A percentile compares a stretch with the other conserved stretches of the same genome.
Conservation (phyloP, 2,329 filamentous ascomycete species). For the Fragosphaeria purpurea region DNA sequence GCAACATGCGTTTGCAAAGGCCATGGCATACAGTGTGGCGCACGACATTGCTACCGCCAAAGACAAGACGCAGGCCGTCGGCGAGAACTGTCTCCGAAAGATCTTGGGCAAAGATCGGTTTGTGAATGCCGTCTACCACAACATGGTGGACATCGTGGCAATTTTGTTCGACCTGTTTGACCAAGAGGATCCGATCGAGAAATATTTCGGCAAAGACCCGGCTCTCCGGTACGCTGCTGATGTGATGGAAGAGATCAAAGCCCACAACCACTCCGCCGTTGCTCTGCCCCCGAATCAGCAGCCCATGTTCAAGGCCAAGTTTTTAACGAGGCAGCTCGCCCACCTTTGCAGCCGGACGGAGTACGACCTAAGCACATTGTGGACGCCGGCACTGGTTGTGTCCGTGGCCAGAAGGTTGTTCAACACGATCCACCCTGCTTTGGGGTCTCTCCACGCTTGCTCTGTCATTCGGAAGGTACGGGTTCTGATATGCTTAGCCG, state of each 20-base stretch:
- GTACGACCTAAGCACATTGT: conserved; percentile 55
- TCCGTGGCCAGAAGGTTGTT: conserved; percentile 69
- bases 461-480: conserved; percentile 79
- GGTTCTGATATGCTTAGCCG: conserved; percentile 69
- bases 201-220: conserved; percentile 49
- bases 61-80: conserved; percentile 36
- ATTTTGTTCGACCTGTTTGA: conserved; percentile 68
- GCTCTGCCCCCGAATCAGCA: conserved; percentile 70
- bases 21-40: conserved; percentile 74
- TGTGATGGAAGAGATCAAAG: conserved; percentile 59
- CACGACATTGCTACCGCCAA: conserved; percentile 51
- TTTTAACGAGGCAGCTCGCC: conserved; percentile 63
- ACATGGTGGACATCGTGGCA: conserved; percentile 69
- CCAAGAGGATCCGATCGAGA: conserved; percentile 65
- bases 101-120: conserved; percentile 59
- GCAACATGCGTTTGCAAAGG: conserved; percentile 61
- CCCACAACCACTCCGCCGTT: conserved; percentile 54
- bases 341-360: conserved; percentile 66
- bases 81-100: conserved; percentile 58
- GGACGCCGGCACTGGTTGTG: conserved; percentile 65
- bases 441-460: conserved; percentile 80
- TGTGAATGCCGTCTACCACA: conserved; percentile 49
- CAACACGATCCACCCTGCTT: conserved; percentile 67
- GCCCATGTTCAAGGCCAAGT: conserved; percentile 72
- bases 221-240: conserved; percentile 50